phyloP scores from a whole-genome alignment of 2,329 filamentous ascomycete genomes.

The Microascus cirrosus region DNA sequence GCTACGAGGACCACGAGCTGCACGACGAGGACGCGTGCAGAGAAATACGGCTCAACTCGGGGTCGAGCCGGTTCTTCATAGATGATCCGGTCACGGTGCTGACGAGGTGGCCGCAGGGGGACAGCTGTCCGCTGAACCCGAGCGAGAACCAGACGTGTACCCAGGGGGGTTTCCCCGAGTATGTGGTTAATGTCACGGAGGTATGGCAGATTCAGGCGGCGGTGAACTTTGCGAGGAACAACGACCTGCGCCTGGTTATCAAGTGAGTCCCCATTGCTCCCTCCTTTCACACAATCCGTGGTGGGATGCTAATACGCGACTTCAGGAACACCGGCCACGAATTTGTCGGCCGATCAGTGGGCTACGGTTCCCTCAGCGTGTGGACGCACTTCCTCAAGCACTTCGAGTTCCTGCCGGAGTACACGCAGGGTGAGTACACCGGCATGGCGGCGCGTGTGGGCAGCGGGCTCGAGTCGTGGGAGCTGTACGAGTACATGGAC shows the following conservation, averaged over 20 bases:
- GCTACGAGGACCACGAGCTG: slow-evolving; percentile 11
- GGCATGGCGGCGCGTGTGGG: slow-evolving; percentile 42
- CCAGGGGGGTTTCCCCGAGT: slow-evolving; percentile 28
- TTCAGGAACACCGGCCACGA: slow-evolving; percentile 40
- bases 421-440: slow-evolving; percentile 26
- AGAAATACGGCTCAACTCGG: slow-evolving; percentile 16
- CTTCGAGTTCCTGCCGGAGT: slow-evolving; percentile 28
- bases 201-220: slow-evolving; percentile 33
- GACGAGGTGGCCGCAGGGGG: slow-evolving; percentile 12
- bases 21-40: slow-evolving; percentile 16
- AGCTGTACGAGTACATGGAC: slow-evolving; percentile 26
- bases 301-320: background rate
- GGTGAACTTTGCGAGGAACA: slow-evolving; percentile 31
- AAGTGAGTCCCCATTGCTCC: slow-evolving; percentile 10
- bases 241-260: slow-evolving; percentile 38
- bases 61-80: slow-evolving; percentile 12
- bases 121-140: slow-evolving; percentile 13
- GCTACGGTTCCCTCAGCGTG: slow-evolving; percentile 25
- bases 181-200: slow-evolving; percentile 26
- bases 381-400: slow-evolving; percentile 28
- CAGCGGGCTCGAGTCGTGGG: slow-evolving; percentile 38
- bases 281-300: background rate
- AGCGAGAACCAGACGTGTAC: slow-evolving; percentile 17
- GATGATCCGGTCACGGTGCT: slow-evolving; percentile 5
- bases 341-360: slow-evolving; percentile 27